A percentile compares a stretch with the other conserved stretches of the same genome.
phyloP scores from a whole-genome alignment of 2,329 filamentous ascomycete species.

The Septoria linicola region DNA sequence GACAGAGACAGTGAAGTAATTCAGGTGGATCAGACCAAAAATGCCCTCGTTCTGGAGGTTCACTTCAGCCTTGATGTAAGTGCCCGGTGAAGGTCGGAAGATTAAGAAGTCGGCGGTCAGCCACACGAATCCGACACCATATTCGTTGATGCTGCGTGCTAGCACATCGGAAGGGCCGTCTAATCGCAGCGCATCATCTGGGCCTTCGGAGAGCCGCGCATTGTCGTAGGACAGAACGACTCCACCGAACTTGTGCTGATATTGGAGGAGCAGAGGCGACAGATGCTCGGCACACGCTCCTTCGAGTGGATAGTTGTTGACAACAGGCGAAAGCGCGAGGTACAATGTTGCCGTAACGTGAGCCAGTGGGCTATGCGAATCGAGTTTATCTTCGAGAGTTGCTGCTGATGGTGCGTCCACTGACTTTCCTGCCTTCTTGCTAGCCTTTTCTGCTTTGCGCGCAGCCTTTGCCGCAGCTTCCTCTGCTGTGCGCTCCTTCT shows the following conservation, averaged over 20 bases:
- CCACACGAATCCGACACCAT: constrained; percentile 83
- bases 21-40: constrained; percentile 83
- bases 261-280: constrained; percentile 71
- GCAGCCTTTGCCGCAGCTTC: constrained; percentile 16
- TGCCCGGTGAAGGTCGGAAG: constrained; percentile 72
- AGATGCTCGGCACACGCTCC: constrained; percentile 72
- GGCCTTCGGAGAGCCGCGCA: constrained; percentile 59
- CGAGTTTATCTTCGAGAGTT: constrained; percentile 9
- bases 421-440: constrained; percentile 2
- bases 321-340: constrained; percentile 69
- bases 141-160: constrained; percentile 66
- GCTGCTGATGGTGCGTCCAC: not conserved
- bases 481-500: constrained; percentile 17
- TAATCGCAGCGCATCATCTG: constrained; percentile 17
- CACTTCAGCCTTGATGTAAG: constrained; percentile 74
- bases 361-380: constrained; percentile 64
- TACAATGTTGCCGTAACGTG: constrained; percentile 78
- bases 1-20: constrained; percentile 88
- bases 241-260: constrained; percentile 69
- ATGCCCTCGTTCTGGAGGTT: constrained; percentile 88
- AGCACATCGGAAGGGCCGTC: constrained; percentile 36
- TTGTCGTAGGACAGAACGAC: constrained; percentile 75
- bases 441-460: constrained; percentile 17
- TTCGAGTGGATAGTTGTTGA: constrained; percentile 68
- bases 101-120: constrained; percentile 83